Conservation (phyloP, 371 early-diverging fungal species). For the Rhizopus microsporus region DNA sequence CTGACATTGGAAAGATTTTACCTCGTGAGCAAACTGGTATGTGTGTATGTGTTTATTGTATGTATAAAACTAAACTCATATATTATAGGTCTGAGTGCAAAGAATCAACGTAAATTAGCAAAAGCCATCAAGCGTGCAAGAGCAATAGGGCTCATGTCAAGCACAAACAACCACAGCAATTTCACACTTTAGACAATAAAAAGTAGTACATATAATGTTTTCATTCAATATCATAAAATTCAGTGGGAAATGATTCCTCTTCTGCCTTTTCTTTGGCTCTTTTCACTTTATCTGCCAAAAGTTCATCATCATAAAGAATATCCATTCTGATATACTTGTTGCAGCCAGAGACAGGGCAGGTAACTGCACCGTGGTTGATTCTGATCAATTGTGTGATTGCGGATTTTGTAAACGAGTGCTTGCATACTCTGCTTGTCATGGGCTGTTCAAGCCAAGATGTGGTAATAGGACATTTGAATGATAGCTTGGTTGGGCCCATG, state of each 20-base stretch:
- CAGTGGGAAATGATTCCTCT: neutral
- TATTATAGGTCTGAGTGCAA: slow-evolving; percentile 60
- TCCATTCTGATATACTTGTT: neutral
- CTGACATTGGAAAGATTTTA: slow-evolving; percentile 80
- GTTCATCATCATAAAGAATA: slow-evolving; percentile 10
- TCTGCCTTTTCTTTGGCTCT: slow-evolving; percentile 17
- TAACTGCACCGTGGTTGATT: neutral
- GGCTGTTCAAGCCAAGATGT: slow-evolving; percentile 34
- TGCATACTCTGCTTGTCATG: slow-evolving; percentile 35
- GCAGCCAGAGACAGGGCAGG: slow-evolving; percentile 39
- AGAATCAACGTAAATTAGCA: slow-evolving; percentile 78
- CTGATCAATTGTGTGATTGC: slow-evolving; percentile 25
- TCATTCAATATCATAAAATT: slow-evolving; percentile 35
- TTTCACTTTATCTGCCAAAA: slow-evolving; percentile 29
- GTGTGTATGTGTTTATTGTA: neutral
- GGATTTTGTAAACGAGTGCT: slow-evolving; percentile 36
- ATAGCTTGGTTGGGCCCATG: slow-evolving; percentile 32
- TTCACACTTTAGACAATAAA: slow-evolving; percentile 15
- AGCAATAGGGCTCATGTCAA: slow-evolving; percentile 68
- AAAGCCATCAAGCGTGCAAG: slow-evolving; percentile 85
- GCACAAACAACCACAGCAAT: slow-evolving; percentile 35
- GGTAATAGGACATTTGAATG: slow-evolving; percentile 45
- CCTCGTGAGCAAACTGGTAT: slow-evolving; percentile 74
- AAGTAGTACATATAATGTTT: slow-evolving; percentile 2
- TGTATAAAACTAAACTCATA: neutral